A percentile compares a stretch with the other conserved stretches of the same genome.
Conservation (phyloP, 2,329 filamentous ascomycete species). For the Colletotrichum musae region DNA sequence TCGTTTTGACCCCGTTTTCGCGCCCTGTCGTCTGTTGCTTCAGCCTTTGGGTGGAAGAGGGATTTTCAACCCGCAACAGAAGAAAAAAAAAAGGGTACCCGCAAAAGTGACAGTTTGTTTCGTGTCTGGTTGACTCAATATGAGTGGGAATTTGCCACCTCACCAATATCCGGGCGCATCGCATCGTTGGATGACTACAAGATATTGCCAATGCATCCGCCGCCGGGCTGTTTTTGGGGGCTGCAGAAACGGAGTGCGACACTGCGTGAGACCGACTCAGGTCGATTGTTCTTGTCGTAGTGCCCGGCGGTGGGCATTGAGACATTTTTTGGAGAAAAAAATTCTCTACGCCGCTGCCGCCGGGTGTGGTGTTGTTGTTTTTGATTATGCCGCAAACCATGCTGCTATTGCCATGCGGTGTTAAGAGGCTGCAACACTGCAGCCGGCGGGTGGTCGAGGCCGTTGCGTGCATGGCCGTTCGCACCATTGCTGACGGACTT, state of each 20-base stretch:
- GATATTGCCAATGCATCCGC: conserved; percentile 28
- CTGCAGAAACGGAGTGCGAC: conserved; percentile 22
- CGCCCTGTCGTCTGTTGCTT: conserved; percentile 2
- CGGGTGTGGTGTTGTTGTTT: background rate
- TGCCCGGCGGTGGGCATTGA: conserved; percentile 13
- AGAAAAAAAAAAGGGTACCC: conserved; percentile 1
- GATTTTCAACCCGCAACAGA: background rate
- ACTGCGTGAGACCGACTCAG: conserved; percentile 19
- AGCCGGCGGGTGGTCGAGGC: conserved; percentile 1
- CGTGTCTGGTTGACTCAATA: conserved; percentile 16
- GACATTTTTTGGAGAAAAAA: conserved; percentile 27
- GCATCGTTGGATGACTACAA: too few species aligned
- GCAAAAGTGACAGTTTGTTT: conserved; percentile 12
- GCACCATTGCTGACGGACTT: conserved; percentile 4
- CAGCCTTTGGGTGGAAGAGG: conserved; percentile 8
- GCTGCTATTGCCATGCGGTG: too few species aligned
- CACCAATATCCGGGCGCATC: too few species aligned
- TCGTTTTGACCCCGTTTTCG: conserved; percentile 7
- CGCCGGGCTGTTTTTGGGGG: background rate
- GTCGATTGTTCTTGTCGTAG: background rate
- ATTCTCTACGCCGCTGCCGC: conserved; percentile 30
- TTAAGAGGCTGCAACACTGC: conserved; percentile 4
- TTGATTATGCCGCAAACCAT: conserved; percentile 17
- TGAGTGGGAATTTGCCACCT: background rate
- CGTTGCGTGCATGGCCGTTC: conserved; percentile 2